A percentile compares a stretch with the other conserved stretches of the same genome.
Evolutionary conservation across 2,329 filamentous ascomycete species (phyloP).

Genomic region (Periconia digitata): DNA sequence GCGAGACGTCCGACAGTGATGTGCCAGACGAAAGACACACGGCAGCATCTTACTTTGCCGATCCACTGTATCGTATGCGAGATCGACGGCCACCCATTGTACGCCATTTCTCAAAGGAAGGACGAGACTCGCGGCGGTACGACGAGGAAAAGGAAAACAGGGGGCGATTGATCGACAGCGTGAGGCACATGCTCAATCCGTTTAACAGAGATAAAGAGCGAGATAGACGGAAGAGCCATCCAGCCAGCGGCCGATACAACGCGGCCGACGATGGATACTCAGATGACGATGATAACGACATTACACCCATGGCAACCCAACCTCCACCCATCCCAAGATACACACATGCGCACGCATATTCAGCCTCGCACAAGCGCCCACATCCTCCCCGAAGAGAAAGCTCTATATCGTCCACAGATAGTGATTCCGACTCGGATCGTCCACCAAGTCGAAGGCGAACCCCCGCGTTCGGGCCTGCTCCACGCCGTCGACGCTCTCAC

Average conservation of each 20-base stretch:
- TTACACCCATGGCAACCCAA: slow-evolving; percentile 27
- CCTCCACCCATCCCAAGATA: slow-evolving; percentile 26
- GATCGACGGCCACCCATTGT: slow-evolving; percentile 48
- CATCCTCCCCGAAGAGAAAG: slow-evolving; percentile 35
- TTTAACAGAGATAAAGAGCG: slow-evolving; percentile 14
- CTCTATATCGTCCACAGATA: slow-evolving; percentile 36
- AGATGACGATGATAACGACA: slow-evolving; percentile 34
- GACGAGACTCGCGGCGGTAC: slow-evolving; percentile 13
- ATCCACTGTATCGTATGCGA: slow-evolving; percentile 52
- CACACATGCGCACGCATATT: neutral
- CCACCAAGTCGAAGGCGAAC: slow-evolving; percentile 26
- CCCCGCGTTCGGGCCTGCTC: slow-evolving; percentile 14
- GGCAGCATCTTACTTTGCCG: slow-evolving; percentile 52
- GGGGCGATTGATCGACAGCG: slow-evolving; percentile 28
- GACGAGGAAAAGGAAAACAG: slow-evolving; percentile 28
- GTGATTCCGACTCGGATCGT: slow-evolving; percentile 33
- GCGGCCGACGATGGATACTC: slow-evolving; percentile 25
- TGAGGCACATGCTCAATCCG: slow-evolving; percentile 41
- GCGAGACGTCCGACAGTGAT: slow-evolving; percentile 39
- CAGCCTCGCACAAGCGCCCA: slow-evolving; percentile 32
- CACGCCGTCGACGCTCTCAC: slow-evolving; percentile 47
- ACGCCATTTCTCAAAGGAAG: slow-evolving; percentile 40
- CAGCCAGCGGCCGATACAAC: slow-evolving; percentile 23
- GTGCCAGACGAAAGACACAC: slow-evolving; percentile 47
- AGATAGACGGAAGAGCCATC: slow-evolving; percentile 26